Conservation (phyloP, 2,329 filamentous ascomycete genomes). For the Ilyonectria mors-panacis region DNA sequence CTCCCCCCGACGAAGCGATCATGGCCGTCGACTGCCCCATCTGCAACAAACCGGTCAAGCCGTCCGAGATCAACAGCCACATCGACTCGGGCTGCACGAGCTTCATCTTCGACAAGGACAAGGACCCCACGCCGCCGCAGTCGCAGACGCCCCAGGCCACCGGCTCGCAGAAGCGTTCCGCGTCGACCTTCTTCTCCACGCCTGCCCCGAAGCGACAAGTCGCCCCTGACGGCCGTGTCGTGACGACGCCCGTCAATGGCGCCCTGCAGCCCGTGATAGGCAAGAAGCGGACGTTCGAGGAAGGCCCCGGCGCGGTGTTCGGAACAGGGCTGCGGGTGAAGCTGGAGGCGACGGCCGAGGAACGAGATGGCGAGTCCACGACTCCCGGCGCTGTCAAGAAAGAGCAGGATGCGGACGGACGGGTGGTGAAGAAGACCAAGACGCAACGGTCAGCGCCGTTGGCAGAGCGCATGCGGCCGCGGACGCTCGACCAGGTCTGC, state of each 20-base stretch:
- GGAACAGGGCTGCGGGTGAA: conserved; percentile 12
- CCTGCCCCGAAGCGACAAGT: conserved; percentile 71
- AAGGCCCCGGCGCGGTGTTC: conserved; percentile 62
- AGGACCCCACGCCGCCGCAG: conserved; percentile 49
- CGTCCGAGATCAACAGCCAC: conserved; percentile 87
- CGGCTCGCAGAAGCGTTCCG: conserved; percentile 66
- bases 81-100: conserved; percentile 86
- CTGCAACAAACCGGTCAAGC: conserved; percentile 80
- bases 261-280: conserved; percentile 52
- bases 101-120: conserved; percentile 71
- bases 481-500: conserved; percentile 85
- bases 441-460: conserved; percentile 83
- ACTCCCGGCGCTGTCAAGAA: background rate
- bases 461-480: conserved; percentile 93
- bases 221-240: conserved; percentile 49
- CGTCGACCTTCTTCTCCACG: conserved; percentile 74
- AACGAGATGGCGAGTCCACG: conserved; percentile 22
- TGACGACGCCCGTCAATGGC: conserved; percentile 54
- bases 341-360: conserved; percentile 13
- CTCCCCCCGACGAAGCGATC: conserved; percentile 11
- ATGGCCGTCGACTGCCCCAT: conserved; percentile 82
- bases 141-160: conserved; percentile 52
- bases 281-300: conserved; percentile 68
- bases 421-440: conserved; percentile 76
- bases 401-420: conserved; percentile 51